phyloP scores from a whole-genome alignment of 2,329 filamentous ascomycete genomes.

The Pseudonectria buxi region DNA sequence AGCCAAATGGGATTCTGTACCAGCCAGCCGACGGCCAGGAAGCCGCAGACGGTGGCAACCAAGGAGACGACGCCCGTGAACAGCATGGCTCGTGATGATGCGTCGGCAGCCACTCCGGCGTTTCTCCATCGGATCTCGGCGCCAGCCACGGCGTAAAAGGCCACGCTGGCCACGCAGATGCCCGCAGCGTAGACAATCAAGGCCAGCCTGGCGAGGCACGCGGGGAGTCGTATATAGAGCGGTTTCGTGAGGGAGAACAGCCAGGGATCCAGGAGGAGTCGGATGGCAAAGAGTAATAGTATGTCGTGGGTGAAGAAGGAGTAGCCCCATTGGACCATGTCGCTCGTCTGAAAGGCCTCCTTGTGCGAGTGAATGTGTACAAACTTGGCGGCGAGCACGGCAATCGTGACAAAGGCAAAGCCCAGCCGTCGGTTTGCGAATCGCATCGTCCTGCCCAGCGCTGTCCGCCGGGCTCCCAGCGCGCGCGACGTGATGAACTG shows the following conservation, averaged over 20 bases:
- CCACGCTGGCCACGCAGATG: conserved; percentile 20
- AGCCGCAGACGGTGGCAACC: conserved; percentile 9
- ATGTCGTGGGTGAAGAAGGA: conserved; percentile 31
- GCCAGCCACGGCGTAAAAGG: conserved; percentile 28
- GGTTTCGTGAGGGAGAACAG: conserved; percentile 12
- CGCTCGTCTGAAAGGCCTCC: conserved; percentile 22
- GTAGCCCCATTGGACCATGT: conserved; percentile 25
- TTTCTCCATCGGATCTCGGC: conserved; percentile 31
- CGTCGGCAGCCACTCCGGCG: conserved; percentile 23
- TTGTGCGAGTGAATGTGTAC: conserved; percentile 27
- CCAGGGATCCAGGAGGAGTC: conserved; percentile 24
- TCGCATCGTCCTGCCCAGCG: conserved; percentile 1
- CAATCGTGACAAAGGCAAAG: conserved; percentile 25
- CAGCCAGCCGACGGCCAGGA: conserved; percentile 16
- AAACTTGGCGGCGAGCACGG: conserved; percentile 25
- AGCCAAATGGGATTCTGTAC: conserved; percentile 19
- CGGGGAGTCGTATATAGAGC: conserved; percentile 4
- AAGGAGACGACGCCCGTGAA: conserved; percentile 25
- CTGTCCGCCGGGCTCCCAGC: too few relatives aligned
- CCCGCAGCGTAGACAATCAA: conserved; percentile 16
- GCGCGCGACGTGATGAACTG: too few relatives aligned
- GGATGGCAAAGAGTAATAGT: conserved; percentile 24
- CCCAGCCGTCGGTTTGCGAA: conserved; percentile 25
- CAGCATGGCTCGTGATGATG: conserved; percentile 24
- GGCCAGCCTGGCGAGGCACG: conserved; percentile 8